phyloP scores from a whole-genome alignment of 2,329 filamentous ascomycete genomes.

The Pseudopyrenochaeta lycopersici region DNA sequence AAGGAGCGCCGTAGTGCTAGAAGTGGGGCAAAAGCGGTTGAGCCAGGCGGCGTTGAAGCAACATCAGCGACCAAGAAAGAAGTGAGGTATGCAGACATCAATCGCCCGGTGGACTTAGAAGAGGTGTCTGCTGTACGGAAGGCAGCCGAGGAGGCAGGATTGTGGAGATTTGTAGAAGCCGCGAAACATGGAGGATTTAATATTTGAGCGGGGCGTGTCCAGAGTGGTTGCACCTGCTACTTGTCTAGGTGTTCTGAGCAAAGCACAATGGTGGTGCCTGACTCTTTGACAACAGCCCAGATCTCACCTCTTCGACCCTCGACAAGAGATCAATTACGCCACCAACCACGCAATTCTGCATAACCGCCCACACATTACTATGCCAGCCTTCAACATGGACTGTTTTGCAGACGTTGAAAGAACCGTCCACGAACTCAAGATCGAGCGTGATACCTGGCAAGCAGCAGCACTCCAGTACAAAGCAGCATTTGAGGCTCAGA shows the following conservation, averaged over 20 bases:
- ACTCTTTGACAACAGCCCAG: background rate
- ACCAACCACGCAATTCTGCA: constrained; percentile 5
- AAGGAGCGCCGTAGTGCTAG: constrained; percentile 60
- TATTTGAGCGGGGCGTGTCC: constrained; percentile 36
- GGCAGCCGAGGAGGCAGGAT: constrained; percentile 74
- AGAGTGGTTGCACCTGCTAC: background rate
- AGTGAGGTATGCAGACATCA: constrained; percentile 79
- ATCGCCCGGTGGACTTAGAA: constrained; percentile 70
- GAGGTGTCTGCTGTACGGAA: constrained; percentile 73
- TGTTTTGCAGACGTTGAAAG: constrained; percentile 18
- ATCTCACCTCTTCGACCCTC: background rate
- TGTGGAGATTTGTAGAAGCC: constrained; percentile 81
- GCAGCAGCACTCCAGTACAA: constrained; percentile 39
- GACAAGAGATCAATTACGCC: background rate
- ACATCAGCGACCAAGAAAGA: constrained; percentile 49
- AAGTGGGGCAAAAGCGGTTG: constrained; percentile 41
- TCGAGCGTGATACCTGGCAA: constrained; percentile 42
- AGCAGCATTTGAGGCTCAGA: constrained; percentile 37
- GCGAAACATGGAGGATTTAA: constrained; percentile 66
- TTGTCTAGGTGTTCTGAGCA: background rate
- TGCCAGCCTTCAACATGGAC: constrained; percentile 11
- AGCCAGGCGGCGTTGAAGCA: constrained; percentile 38
- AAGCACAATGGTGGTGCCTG: background rate
- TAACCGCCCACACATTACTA: constrained; percentile 30
- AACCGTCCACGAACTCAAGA: constrained; percentile 32